Evolutionary conservation across 2,329 filamentous ascomycete species (phyloP), one percentile per base, ranked within the genome.

Genomic region (Fusarium algeriense): DNA sequence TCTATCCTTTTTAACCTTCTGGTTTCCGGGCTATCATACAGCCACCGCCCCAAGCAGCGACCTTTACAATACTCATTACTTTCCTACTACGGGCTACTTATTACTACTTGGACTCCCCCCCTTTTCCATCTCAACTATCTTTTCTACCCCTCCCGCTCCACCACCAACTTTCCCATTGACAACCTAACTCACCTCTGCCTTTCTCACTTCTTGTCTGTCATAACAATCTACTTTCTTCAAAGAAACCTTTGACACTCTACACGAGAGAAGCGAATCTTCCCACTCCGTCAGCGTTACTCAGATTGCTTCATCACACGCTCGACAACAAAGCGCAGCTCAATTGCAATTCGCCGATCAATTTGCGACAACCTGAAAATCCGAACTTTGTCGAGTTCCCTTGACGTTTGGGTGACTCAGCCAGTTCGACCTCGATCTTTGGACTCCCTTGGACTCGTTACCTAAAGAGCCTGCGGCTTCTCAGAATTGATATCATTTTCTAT

Each of bases 81-180:
- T 20, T 23, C 34, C 32, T 32, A 60, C 60, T 26, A 38, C 30
- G 48, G 59, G 64, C 59, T 67, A 74, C 73, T 52, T 73, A 75
- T 76, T 75, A 76, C 74, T 76, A 75, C 70, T 41, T 58, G 58
- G 72, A 76, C 74, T 75, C 72, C 74, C 74, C 72, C 74, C 69
- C 55, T 67, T 73, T 69, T 61, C 67, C 68, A 67, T 62, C 64
- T 48, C 57, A 70, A 68, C 70, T 73, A 67, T 59, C 62, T 65
- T 70, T 65, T 68, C 57, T 73, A 75, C 72, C 74, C 74, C 74
- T 76, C 70, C 70, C 65, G 60, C 74, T 76, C 74, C 74, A 75
- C 72, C 74, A 76, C 72, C 66, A 70, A 67, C 72, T 71, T 66
- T 72, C 61, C 60, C 65, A 73, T 71, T 67, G 60, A 69, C 73